Evolutionary conservation across 2,329 filamentous ascomycete species (phyloP).

Genomic region (Pezicula neosporulosa): DNA sequence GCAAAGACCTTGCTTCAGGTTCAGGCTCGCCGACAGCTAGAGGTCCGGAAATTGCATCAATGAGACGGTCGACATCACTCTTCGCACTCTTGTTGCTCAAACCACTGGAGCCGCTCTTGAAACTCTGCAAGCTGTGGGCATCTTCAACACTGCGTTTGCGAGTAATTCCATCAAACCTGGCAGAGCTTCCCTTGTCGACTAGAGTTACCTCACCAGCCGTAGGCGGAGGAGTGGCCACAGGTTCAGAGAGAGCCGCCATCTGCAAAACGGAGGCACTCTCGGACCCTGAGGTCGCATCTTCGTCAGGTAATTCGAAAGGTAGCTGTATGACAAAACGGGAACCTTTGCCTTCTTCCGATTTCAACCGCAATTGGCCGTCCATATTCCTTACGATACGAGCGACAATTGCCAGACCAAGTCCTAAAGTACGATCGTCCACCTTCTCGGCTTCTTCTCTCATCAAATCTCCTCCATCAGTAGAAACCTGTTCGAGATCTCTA

Average conservation of each 20-base stretch:
- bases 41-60: conserved; percentile 67
- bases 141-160: conserved; percentile 19
- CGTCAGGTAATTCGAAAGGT: conserved; percentile 63
- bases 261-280: conserved; percentile 19
- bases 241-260: not conserved
- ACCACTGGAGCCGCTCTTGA: conserved; percentile 22
- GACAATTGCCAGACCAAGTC: conserved; percentile 84
- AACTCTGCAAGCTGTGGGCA: conserved; percentile 19
- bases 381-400: conserved; percentile 84
- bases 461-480: conserved; percentile 37
- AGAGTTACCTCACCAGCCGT: conserved; percentile 55
- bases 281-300: conserved; percentile 28
- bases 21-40: conserved; percentile 39
- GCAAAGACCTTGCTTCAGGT: conserved; percentile 12
- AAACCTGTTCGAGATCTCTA: conserved; percentile 56
- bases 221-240: conserved; percentile 9
- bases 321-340: conserved; percentile 80
- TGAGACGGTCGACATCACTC: conserved; percentile 67
- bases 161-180: conserved; percentile 8
- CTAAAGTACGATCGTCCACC: conserved; percentile 52
- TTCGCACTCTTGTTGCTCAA: conserved; percentile 39
- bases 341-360: conserved; percentile 78
- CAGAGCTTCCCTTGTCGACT: conserved; percentile 43
- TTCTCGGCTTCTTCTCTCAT: conserved; percentile 14
- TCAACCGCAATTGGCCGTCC: conserved; percentile 81